phyloP scores from a whole-genome alignment of 805 yeast species.

The Lipomyces lipofer region DNA sequence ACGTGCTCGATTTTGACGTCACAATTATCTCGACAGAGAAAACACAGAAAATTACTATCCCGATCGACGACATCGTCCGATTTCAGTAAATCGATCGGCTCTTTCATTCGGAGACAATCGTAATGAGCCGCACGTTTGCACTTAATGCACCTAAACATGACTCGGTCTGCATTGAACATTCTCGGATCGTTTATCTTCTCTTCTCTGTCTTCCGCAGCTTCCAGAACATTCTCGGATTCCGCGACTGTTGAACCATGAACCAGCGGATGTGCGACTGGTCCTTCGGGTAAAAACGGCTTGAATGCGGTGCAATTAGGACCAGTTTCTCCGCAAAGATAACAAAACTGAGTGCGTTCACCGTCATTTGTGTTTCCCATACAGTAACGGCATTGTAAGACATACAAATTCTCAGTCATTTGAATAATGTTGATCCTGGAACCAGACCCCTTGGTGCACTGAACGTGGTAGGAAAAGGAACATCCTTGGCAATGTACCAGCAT shows the following conservation, averaged over 20 bases:
- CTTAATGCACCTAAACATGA: constrained; percentile 24
- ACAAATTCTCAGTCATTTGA: constrained; percentile 5
- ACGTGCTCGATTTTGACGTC: constrained; percentile 10
- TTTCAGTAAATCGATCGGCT: neutral
- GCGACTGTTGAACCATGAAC: too few species aligned
- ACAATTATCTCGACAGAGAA: constrained; percentile 5
- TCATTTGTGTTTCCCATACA: constrained; percentile 4
- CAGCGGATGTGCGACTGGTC: too few species aligned
- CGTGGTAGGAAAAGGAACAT: constrained; percentile 25
- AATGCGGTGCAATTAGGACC: constrained; percentile 10
- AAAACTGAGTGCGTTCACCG: constrained; percentile 12
- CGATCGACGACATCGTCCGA: neutral
- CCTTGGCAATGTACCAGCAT: constrained; percentile 23
- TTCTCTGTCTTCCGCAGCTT: too few species aligned
- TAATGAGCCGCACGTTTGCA: constrained; percentile 20
- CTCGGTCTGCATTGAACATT: constrained; percentile 8
- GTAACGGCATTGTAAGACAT: constrained; percentile 14
- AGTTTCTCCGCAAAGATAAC: constrained; percentile 6
- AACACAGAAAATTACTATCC: constrained; percentile 12
- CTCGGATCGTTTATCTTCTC: neutral
- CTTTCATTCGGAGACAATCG: constrained; percentile 10
- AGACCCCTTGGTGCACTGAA: neutral
- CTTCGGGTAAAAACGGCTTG: neutral
- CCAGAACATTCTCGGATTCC: too few species aligned
- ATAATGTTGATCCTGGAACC: neutral